Evolutionary conservation across 192 early-diverging fungal species (phyloP).

Genomic region (Dimargaris xerosporica): DNA sequence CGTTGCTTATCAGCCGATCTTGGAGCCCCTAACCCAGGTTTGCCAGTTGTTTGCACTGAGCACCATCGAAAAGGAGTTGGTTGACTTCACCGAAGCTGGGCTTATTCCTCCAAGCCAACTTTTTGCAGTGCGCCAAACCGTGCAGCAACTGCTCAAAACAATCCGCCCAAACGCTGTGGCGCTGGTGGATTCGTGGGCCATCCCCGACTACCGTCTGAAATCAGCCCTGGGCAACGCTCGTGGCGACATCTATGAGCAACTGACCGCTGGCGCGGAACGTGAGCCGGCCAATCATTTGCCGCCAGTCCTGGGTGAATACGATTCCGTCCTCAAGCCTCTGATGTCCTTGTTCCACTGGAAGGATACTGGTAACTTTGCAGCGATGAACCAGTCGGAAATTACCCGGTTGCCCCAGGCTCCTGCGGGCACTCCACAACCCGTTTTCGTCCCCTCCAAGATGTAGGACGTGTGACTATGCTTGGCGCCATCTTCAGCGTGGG

Average conservation of each 20-base stretch:
- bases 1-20: constrained; percentile 12
- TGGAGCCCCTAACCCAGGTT: constrained; percentile 26
- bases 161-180: constrained; percentile 62
- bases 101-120: constrained; percentile 32
- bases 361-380: neutral
- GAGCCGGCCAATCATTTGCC: constrained; percentile 57
- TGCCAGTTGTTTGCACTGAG: constrained; percentile 40
- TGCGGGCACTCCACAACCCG: no score
- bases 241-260: constrained; percentile 65
- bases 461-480: no score
- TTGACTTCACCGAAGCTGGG: constrained; percentile 40
- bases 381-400: neutral
- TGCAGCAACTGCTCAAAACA: constrained; percentile 38
- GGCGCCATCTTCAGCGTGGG: no score
- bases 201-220: constrained; percentile 61
- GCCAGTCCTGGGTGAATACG: constrained; percentile 39
- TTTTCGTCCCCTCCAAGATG: no score
- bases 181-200: constrained; percentile 63
- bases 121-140: constrained; percentile 13
- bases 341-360: neutral
- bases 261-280: constrained; percentile 52
- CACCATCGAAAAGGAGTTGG: constrained; percentile 49
- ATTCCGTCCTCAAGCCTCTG: constrained; percentile 14
- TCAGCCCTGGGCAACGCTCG: constrained; percentile 61
- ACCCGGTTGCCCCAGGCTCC: constrained; percentile 4